phyloP scores from a whole-genome alignment of 2,329 filamentous ascomycete genomes.

The Cadophora sp. region DNA sequence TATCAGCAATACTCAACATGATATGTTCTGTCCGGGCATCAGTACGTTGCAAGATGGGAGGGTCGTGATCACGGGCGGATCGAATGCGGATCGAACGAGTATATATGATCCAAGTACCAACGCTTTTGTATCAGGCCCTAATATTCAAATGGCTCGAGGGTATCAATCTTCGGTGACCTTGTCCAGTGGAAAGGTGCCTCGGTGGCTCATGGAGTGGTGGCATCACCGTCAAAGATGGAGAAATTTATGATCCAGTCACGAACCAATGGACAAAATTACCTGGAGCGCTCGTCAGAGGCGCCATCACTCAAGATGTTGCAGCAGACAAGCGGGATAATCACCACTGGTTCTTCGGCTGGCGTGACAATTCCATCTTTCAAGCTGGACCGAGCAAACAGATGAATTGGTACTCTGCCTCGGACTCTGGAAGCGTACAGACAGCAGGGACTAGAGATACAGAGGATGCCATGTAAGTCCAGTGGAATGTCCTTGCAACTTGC shows the following conservation, averaged over 20 bases:
- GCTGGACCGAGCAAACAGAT: constrained; percentile 49
- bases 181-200: not conserved
- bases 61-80: constrained; percentile 3
- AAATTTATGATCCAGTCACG: constrained; percentile 55
- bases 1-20: constrained; percentile 54
- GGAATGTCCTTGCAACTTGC: constrained; percentile 58
- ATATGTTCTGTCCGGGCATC: constrained; percentile 21
- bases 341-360: constrained; percentile 50
- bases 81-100: not conserved
- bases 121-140: not conserved
- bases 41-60: not conserved
- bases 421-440: constrained; percentile 49
- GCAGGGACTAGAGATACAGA: constrained; percentile 54
- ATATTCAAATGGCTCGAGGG: constrained; percentile 11
- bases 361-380: constrained; percentile 36
- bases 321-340: constrained; percentile 59
- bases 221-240: constrained; percentile 46
- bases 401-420: constrained; percentile 61
- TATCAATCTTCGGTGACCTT: constrained; percentile 5
- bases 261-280: constrained; percentile 55
- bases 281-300: constrained; percentile 53
- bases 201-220: constrained; percentile 16
- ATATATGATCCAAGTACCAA: constrained; percentile 9
- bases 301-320: constrained; percentile 56
- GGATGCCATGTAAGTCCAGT: constrained; percentile 61